A percentile compares a stretch with the other conserved stretches of the same genome.
Conservation (phyloP, 202 grass and related monocot species). For the Hordeum pubiflorum region DNA sequence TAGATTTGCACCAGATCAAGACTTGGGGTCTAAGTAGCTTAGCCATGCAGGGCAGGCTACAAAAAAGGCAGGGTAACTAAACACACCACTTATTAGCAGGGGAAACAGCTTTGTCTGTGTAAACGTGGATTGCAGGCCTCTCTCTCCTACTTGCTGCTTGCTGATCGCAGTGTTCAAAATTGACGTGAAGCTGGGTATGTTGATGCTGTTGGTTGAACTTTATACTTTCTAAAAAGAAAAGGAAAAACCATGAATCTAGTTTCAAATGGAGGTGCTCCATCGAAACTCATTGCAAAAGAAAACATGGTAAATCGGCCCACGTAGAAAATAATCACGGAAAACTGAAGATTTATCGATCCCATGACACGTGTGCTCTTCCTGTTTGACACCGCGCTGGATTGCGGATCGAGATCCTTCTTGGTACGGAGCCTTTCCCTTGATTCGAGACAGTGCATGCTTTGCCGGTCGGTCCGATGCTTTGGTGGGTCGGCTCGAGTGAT, state of each 20-base stretch:
- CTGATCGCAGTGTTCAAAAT: no score
- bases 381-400: background rate
- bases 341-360: background rate
- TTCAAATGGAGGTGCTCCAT: no score
- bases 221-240: no score
- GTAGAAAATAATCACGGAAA: no score
- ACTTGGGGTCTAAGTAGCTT: conserved; percentile 21
- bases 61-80: background rate
- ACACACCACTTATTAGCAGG: background rate
- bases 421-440: background rate
- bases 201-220: no score
- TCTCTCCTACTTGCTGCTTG: no score
- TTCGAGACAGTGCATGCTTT: background rate
- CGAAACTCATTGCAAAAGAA: no score
- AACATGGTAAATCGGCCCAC: no score
- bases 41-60: background rate
- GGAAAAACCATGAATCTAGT: no score
- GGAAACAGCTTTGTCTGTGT: conserved; percentile 1
- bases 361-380: background rate
- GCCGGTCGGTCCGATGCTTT: no score
- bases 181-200: no score
- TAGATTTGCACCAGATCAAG: background rate
- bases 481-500: background rate
- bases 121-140: background rate
- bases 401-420: background rate